Conservation (phyloP, 192 early-diverging fungal species). For the Cetraspora pellucida region DNA sequence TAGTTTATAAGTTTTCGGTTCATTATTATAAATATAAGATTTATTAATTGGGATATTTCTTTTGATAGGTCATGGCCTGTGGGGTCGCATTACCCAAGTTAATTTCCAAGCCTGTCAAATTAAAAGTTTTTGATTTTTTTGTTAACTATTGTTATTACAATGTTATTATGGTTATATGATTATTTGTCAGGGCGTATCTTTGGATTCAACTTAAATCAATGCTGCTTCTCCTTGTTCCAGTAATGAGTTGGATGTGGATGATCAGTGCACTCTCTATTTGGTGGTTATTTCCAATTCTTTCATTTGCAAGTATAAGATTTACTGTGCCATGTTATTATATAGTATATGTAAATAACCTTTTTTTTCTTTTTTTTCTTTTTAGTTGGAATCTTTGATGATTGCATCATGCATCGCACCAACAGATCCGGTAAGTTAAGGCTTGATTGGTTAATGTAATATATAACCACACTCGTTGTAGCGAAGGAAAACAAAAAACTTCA, state of each 20-base stretch:
- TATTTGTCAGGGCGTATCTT: slow-evolving; percentile 60
- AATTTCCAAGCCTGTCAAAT: neutral
- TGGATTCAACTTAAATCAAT: slow-evolving; percentile 62
- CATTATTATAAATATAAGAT: neutral
- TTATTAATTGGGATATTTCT: neutral
- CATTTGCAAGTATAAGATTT: slow-evolving; percentile 45
- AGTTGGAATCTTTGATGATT: slow-evolving; percentile 73
- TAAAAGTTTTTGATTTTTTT: neutral
- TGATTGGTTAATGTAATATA: too few species aligned
- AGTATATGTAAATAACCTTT: slow-evolving; percentile 4
- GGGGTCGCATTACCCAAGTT: slow-evolving; percentile 68
- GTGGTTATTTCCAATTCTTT: slow-evolving; percentile 49
- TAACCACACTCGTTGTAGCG: too few species aligned
- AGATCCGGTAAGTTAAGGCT: slow-evolving; percentile 76
- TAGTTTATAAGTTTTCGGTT: neutral
- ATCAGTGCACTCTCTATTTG: slow-evolving; percentile 65
- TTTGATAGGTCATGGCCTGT: slow-evolving; percentile 71
- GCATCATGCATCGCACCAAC: slow-evolving; percentile 87
- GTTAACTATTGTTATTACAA: neutral
- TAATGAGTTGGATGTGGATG: slow-evolving; percentile 84
- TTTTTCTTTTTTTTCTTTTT: slow-evolving; percentile 13
- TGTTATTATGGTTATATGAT: too few species aligned
- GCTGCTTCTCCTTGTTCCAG: slow-evolving; percentile 70
- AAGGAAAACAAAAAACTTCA: too few species aligned
- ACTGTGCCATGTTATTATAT: too few species aligned